Base-by-base conservation (phyloP, 345 rosid genomes). In the Aquilaria malaccensis region DNA sequence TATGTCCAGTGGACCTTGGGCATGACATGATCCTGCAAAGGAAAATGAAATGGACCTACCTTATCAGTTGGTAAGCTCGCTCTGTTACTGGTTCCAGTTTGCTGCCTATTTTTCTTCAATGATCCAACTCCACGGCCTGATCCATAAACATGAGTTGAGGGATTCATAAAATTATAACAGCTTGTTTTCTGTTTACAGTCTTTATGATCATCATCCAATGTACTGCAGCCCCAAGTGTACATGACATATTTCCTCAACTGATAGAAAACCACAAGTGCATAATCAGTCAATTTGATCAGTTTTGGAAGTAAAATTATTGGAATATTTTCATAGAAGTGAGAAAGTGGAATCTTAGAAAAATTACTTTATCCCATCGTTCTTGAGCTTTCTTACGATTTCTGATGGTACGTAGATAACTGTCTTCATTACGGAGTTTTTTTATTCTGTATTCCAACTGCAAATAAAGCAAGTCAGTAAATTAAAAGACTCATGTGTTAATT, bases 211-310 rank as follows among this genome's bases (percentile, higher is more conserved):
- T 79, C 83, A 64, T 78, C 80, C 81, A 86, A 58, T 41, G 61
- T 68, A 69, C 69, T 66, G 85, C 81, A 79, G 63, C 78, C 89
- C 87, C 89, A 94, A 10, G 81, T 94, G 82, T 84, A 90, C 71
- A 70, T 82, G 52, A 94, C 97, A 74, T 88, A 90, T 81, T 84
- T 88, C 76, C 99, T 82, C 82, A 94, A 74, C 99, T 94, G 77
- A 46, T 71, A 13, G 71, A 53, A 52, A 58, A 37, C 7, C 43
- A 37, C 43, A 37, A 56, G 68, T 37, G n/a, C 37, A 58, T 31
- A 52, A 56, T 65, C 32, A 43, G 43, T 62, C 58, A 71, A 53
- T 46, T 60, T 41, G 43, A 3, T 9, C 7, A 37, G 7, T 37
- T 37, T 5, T 37, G 43, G 43, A 3, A 37, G 7, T 37, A 22